Evolutionary conservation across 2,329 filamentous ascomycete species (phyloP), one percentile per base, ranked within the genome.

Genomic region (Aspergillus fumigatiaffinis): DNA sequence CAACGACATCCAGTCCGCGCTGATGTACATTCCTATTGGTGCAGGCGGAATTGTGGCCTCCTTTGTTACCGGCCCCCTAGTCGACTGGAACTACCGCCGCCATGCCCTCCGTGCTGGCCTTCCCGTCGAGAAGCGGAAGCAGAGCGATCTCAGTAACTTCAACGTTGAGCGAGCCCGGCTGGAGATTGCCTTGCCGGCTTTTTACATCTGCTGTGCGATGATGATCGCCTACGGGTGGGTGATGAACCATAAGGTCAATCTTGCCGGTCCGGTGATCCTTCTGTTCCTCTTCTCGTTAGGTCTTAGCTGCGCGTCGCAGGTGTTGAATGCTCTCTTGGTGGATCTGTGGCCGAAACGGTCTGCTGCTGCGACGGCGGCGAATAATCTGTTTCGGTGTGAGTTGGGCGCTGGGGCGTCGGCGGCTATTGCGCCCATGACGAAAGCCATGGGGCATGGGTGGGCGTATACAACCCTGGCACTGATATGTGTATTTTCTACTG

Each of bases 11-110:
- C 72, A 83, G 58, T 74, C 81, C 44, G 74, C 71, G 3, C 64
- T 79, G 4, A 64, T 66, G 59, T 71, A 69, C 38, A 59, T 79
- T 67, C 35, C 66, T 59, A 73, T 56, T 54, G 68, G 68, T 3
- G 54, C 54, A 12, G 67, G 68, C 3, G 60, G 60, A 0, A 52
- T 64, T 9, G 17, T 63, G 1, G 61, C 66, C n/a, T 58, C 65
- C 5, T 62, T 68, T 25, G 58, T 76, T 17, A 73, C 70, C 35
- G 88, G 90, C 4, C 78, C 79, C 2, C 62, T 85, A 7, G 80
- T 90, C 35, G 88, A 90, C 71, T 87, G 84, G 80, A 91, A 92
- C 71, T 94, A 89, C 70, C 80, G 85, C 6, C 83, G 88, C 42
- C 81, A 86, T 50, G 88, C 89, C 1, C 79, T 77, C 51, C 79